Base-by-base conservation (phyloP, 2,329 filamentous ascomycete genomes). In the Penicillium sp. region DNA sequence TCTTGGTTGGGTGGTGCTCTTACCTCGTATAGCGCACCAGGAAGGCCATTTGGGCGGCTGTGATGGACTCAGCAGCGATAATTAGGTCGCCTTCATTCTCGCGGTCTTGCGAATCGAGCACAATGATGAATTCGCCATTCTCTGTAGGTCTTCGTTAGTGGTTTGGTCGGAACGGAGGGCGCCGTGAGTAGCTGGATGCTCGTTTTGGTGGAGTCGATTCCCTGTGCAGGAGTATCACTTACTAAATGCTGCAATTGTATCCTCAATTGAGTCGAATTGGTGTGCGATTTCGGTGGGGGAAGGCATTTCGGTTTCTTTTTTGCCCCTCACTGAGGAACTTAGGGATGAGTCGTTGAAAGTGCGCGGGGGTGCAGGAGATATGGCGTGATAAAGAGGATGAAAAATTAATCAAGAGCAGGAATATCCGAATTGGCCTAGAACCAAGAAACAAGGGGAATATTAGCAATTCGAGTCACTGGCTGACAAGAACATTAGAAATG, bases 31-130 rank as follows among this genome's bases (percentile, higher is more conserved):
- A 86, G 70, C 92, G 91, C 75, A 99, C 86, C 84, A 99, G 88
- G 81, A 97, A 99, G 69, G 92, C 91, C 87, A 96, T 95, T 78
- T 97, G 93, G 64, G 90, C 84, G 25, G 92, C 83, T 9, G 93
- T 96, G 63, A 97, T 80, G 69, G 89, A 84, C 66, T 91, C 81
- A 62, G 92, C 93, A 65, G 94, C 91, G 72, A 97, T 95, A 77
- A 97, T 97, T 49, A 99, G 86, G 79, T 99, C 94, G 76, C 93
- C 94, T 83, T 99, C 94, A 76, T 99, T 99, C 77, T 99, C 94
- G 76, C 94, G 93, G 62, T 88, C 86, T 63, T 91, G 87, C 67
- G 91, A 90, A 81, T 99, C 94, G 71, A 99, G 90, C 38, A 97
- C 93, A 61, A 99, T 87, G 73, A 99, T 89, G 83, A 97, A 97